These are phyloP conservation scores for Scedosporium boydii DNA, from an alignment of 2,329 filamentous ascomycete genomes.

Conservation along the genomic window DNA sequence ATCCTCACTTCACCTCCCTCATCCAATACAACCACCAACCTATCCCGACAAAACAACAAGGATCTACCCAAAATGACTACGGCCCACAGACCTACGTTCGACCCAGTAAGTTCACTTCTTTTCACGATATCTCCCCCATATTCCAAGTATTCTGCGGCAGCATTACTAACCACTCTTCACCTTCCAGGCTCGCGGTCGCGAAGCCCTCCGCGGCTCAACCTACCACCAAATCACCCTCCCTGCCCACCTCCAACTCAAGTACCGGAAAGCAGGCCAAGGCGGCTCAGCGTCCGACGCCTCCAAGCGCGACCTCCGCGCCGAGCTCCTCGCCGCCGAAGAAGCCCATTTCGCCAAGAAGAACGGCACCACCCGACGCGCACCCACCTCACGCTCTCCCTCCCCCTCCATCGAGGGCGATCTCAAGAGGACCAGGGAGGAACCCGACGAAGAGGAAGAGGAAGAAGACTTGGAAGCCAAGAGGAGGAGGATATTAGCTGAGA, in stretches of 20 bases:
- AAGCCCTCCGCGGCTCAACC: slow-evolving; percentile 82
- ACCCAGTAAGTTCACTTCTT: slow-evolving; percentile 54
- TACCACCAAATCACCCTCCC: slow-evolving; percentile 95
- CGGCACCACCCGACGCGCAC: slow-evolving; percentile 40
- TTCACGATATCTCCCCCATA: neutral
- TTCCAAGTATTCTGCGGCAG: slow-evolving; percentile 9
- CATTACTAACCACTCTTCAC: slow-evolving; percentile 15
- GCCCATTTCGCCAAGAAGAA: slow-evolving; percentile 80
- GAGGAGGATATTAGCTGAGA: slow-evolving; percentile 77
- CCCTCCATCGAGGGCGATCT: neutral
- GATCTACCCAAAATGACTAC: slow-evolving; percentile 42
- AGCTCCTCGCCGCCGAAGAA: slow-evolving; percentile 82
- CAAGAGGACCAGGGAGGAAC: slow-evolving; percentile 8
- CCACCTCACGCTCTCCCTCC: neutral
- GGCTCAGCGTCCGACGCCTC: slow-evolving; percentile 59
- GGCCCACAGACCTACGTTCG: slow-evolving; percentile 84
- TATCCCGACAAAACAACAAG: neutral
- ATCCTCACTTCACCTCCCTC: neutral
- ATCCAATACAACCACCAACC: neutral
- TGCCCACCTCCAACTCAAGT: slow-evolving; percentile 88
- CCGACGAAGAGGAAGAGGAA: slow-evolving; percentile 32
- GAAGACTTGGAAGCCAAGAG: slow-evolving; percentile 75
- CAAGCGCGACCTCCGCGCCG: slow-evolving; percentile 71
- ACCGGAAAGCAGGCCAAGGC: slow-evolving; percentile 78
- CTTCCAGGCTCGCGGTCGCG: slow-evolving; percentile 75